Evolutionary conservation across 2,329 filamentous ascomycete species (phyloP), one percentile per base, ranked within the genome.

Genomic region (Colletotrichum lentis): DNA sequence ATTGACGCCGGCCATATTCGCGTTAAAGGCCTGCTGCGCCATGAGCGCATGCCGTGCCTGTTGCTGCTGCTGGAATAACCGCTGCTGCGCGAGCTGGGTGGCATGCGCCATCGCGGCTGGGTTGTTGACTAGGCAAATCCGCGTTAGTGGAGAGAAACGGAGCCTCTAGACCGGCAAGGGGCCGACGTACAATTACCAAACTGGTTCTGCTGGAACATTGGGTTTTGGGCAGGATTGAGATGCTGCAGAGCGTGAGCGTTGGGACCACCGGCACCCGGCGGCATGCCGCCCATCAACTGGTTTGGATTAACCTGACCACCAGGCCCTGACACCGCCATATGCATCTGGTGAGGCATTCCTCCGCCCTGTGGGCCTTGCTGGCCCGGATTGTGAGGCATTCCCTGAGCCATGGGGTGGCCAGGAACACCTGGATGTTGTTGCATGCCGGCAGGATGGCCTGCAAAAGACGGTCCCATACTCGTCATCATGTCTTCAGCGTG

Each of bases 251-350:
- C 89, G 79, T 93, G 91, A 68, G 87, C 85, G 78, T 88, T 91
- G 67, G 87, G 87, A 62, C 83, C 85, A 71, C 81, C 82, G 62
- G 83, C 84, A 69, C 90, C 88, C 37, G 90, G 90, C 71, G 91
- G 90, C 88, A 94, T 92, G 66, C 86, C 89, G 71, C 82, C 86
- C 90, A 94, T 93, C 84, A 94, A 87, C 64, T 88, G 86, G 35
- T 86, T 87, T 74, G 91, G 90, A 76, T 88, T 92, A 72, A 92
- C 89, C 76, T 92, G 90, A 69, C 86, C 87, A 72, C 88, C 89
- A 22, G 91, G 90, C 43, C 87, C 90, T 66, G 91, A 91, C 35
- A 91, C 91, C 69, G 86, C 89, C 81, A 92, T 91, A 73, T 91
- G 90, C 73, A 89, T 84, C 78, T 92, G 90, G 77, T 91, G 91